Evolutionary conservation across 225 moss, liverwort and hornwort species (phyloP).

Genomic region (Bryum argenteum): DNA sequence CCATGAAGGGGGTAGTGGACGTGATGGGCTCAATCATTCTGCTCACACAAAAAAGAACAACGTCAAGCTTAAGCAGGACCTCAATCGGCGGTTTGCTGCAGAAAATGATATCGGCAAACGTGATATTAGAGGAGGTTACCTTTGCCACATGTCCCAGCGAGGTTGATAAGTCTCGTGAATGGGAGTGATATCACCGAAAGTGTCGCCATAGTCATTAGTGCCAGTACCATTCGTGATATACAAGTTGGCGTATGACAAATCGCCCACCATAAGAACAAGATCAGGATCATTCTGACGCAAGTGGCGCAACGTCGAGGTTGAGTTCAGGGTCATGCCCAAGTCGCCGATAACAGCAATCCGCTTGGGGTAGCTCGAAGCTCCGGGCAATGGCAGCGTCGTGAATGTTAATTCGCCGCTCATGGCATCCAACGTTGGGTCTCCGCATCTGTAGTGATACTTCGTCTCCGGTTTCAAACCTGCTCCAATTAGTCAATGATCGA

Average conservation of each 20-base stretch:
- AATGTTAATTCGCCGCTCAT: slow-evolving; percentile 71
- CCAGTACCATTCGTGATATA: slow-evolving; percentile 86
- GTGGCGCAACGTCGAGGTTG: slow-evolving; percentile 77
- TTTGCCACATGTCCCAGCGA: slow-evolving; percentile 92
- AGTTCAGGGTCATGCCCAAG: slow-evolving; percentile 84
- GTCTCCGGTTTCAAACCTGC: slow-evolving; percentile 66
- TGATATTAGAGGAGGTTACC: slow-evolving; percentile 15
- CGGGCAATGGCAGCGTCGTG: slow-evolving; percentile 64
- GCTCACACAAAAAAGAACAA: slow-evolving; percentile 14
- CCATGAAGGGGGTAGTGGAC: slow-evolving; percentile 77
- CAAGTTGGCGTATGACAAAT: slow-evolving; percentile 81
- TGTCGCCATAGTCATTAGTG: slow-evolving; percentile 48
- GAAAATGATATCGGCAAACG: too few species aligned
- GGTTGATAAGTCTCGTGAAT: slow-evolving; percentile 88
- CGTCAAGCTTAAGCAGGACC: too few species aligned
- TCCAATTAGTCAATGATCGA: background rate
- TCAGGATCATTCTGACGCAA: slow-evolving; percentile 66
- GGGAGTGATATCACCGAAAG: slow-evolving; percentile 66
- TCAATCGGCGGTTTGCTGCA: too few species aligned
- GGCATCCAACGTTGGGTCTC: slow-evolving; percentile 63
- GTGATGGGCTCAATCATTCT: slow-evolving; percentile 88
- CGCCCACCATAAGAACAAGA: slow-evolving; percentile 76
- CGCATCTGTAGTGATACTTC: slow-evolving; percentile 70
- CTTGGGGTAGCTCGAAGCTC: slow-evolving; percentile 63
- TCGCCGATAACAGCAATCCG: slow-evolving; percentile 78